Evolutionary conservation across 2,329 filamentous ascomycete species (phyloP), one percentile per base, ranked within the genome.

Genomic region (Xylaria sp.): DNA sequence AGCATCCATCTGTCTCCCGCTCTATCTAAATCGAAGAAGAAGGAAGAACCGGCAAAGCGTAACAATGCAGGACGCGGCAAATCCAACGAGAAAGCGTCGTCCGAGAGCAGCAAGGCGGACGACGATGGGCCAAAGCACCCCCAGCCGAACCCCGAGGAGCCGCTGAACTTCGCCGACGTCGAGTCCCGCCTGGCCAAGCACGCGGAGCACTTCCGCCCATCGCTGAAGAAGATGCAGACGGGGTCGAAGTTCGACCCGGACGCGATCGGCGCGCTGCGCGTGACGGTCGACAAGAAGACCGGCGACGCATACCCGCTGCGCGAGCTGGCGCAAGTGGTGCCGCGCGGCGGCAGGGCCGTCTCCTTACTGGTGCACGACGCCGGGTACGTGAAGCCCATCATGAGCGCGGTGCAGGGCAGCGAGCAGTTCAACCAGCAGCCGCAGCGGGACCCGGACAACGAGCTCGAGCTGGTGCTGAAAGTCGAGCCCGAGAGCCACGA

Each of bases 351-450:
- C 0, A 78, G 82, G 25, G 74, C 77, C 10, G 78, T 82, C 62
- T 78, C 76, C 25, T 76, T 83, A 69, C 73, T 83, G 2, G 80
- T 79, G 54, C 80, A 82, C 73, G 82, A 83, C 73, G 78, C 72
- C 48, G 77, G 72, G 8, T 85, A 84, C 75, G 78, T 88, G 73
- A 86, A 86, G 81, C 82, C 85, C 73, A 84, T 89, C 80, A 84
- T 87, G 82, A 84, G 82, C 75, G 87, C 87, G 39, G 81, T 89
- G 60, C 86, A 88, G 79, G 74, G 78, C 37, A 84, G 82, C 74
- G 75, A 78, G n/a, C 82, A 86, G 73, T 88, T 86, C 79, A 89
- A 89, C 82, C 87, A 89, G 83, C 87, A 88, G 82, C 87, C 87
- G 56, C 88, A 89, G 83, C 81, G 81, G 23, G 83, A 83, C 76